Evolutionary conservation across 768 basidiomycete genomes (phyloP).

Genomic region (Scleroderma citrinum): DNA sequence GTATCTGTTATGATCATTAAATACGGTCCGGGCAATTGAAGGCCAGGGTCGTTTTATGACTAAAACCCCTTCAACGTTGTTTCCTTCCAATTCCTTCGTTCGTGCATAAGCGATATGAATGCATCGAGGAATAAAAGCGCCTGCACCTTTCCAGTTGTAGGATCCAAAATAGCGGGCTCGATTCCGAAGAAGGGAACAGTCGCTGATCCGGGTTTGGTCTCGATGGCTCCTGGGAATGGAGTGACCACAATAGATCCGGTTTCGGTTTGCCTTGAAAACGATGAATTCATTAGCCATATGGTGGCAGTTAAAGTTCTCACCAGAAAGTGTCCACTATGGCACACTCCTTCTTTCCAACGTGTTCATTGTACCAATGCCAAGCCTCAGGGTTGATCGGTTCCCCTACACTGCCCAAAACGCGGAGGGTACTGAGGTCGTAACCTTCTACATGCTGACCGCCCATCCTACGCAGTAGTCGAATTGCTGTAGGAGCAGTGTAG

Average conservation of each 20-base stretch:
- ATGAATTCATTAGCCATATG: conserved; percentile 1
- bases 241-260: conserved; percentile 95
- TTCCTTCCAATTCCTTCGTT: conserved; percentile 59
- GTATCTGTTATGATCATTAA: conserved; percentile 85
- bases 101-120: neutral
- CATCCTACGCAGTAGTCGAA: conserved; percentile 81
- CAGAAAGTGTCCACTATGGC: conserved; percentile 94
- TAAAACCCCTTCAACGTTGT: conserved; percentile 87
- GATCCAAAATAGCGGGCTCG: conserved; percentile 81
- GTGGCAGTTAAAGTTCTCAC: conserved; percentile 26
- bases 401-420: conserved; percentile 89
- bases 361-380: conserved; percentile 98
- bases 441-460: conserved; percentile 82
- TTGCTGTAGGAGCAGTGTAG: conserved; percentile 93
- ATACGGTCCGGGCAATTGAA: conserved; percentile 89
- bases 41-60: conserved; percentile 89
- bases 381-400: conserved; percentile 99
- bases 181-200: conserved; percentile 99
- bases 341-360: conserved; percentile 82
- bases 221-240: conserved; percentile 92
- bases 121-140: neutral
- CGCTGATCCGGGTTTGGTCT: conserved; percentile 94
- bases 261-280: conserved; percentile 77
- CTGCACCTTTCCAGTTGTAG: conserved; percentile 62
- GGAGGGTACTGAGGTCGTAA: conserved; percentile 74